Base-by-base conservation (phyloP, 192 early-diverging fungal species). In the Umbelopsis sp. region DNA sequence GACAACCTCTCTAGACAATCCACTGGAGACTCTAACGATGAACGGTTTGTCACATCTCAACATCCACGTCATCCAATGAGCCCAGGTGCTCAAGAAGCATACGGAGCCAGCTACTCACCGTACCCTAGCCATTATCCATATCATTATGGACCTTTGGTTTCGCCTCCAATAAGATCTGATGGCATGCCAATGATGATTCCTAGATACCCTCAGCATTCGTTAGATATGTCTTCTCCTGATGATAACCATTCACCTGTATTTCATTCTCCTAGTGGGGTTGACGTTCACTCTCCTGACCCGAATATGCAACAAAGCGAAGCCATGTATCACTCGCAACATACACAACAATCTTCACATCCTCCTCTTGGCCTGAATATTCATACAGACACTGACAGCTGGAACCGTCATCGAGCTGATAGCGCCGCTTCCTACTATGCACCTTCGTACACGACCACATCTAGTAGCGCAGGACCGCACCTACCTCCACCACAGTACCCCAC, bases 1-100 rank as follows among this genome's bases (percentile, higher is more conserved):
- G 91, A 94, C 65, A 87, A 77, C 51, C 81, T 81, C 29, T 22
- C 66, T n/a, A 67, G 66, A 31, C 56, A 29, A 12, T 34, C 56
- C 17, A n/a, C 11, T 16, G 31, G 26, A 32, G 56, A 62, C 17
- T 20, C 26, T 5, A 62, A 34, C 56, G 31, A 62, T 36, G 56
- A 62, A 29, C 56, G 31, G 4, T 62, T 17, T 62, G 56, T n/a
- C 14, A 29, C 56, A 2, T 62, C 56, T 4, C 56, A 29, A 0
- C 29, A 34, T 62, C 26, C 56, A 7, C 56, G 31, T 62, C 56
- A 62, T 20, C 56, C 29, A 62, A 34, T 62, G 56, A 62, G 56
- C 14, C 56, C 56, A 17, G 56, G 25, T 34, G 26, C 56, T 34
- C 56, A 29, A 14, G 56, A 62, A 34, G 56, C 56, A 7, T 62